These are phyloP conservation scores for Brassica rapa DNA, from an alignment of 345 rosid species.

Conservation along the genomic window DNA sequence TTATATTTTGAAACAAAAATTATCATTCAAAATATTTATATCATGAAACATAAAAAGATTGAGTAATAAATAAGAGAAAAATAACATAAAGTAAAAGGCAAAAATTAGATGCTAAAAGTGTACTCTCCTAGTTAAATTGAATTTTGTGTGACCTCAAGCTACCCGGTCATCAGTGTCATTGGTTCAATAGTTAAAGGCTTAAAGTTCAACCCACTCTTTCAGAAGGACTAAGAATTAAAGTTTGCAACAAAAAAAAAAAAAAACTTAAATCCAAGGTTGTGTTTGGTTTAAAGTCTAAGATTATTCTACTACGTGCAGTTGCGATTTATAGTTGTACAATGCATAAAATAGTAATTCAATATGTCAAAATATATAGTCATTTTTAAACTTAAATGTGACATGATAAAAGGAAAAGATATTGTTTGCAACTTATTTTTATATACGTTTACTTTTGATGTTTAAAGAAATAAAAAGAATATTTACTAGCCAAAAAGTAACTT, in stretches of 20 bases:
- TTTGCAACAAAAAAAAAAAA: background rate
- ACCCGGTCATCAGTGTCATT: background rate
- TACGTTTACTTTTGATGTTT: background rate
- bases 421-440: background rate
- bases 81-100: background rate
- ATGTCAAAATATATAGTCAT: background rate
- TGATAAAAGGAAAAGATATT: background rate
- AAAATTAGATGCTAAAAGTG: background rate
- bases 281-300: background rate
- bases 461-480: background rate
- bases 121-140: background rate
- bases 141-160: background rate
- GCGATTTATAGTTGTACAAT: background rate
- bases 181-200: background rate
- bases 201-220: background rate
- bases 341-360: background rate
- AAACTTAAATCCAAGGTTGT: background rate
- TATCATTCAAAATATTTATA: too few species aligned
- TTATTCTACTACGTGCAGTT: background rate
- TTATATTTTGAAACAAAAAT: too few species aligned
- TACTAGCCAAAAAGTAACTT: background rate
- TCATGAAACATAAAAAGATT: too few species aligned
- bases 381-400: background rate
- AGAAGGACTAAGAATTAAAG: background rate
- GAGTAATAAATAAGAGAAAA: background rate